Percentiles rank a stretch among this genome's conserved stretches.
These are phyloP conservation scores for Rhodotorula sp. DNA, from an alignment of 1,284 basidiomycete genomes.

Conservation along the genomic window DNA sequence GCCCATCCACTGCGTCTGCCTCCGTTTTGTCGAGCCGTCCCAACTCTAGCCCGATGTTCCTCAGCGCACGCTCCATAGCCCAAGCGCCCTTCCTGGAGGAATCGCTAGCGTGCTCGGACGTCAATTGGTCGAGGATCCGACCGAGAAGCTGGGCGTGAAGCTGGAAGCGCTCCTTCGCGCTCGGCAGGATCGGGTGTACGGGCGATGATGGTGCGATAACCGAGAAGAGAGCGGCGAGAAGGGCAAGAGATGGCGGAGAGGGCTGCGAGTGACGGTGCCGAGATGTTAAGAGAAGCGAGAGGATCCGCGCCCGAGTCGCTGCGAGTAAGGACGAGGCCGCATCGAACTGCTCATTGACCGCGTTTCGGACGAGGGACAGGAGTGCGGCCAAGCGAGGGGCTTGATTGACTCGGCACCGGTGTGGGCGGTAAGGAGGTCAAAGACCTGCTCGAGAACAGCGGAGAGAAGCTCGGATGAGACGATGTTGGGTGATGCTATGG, in stretches of 20 bases:
- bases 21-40: background rate
- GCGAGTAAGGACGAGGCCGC: background rate
- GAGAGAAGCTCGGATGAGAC: conserved; percentile 14
- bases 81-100: background rate
- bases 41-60: background rate
- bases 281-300: background rate
- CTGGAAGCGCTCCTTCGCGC: background rate
- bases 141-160: background rate
- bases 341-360: rapidly evolving
- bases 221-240: conserved; percentile 5
- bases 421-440: conserved; percentile 9
- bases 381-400: background rate
- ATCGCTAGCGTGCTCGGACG: too few relatives aligned
- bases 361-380: background rate
- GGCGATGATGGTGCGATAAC: background rate
- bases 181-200: background rate
- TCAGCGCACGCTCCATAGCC: background rate
- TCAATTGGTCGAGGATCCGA: background rate
- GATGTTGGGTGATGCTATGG: conserved; percentile 6
- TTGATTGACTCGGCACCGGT: too few relatives aligned
- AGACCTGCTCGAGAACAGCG: conserved; percentile 15
- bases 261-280: background rate
- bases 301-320: background rate
- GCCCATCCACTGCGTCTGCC: background rate
- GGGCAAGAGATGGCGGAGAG: background rate